Evolutionary conservation across 2,329 filamentous ascomycete species (phyloP).

Genomic region (Colletotrichum sojae): DNA sequence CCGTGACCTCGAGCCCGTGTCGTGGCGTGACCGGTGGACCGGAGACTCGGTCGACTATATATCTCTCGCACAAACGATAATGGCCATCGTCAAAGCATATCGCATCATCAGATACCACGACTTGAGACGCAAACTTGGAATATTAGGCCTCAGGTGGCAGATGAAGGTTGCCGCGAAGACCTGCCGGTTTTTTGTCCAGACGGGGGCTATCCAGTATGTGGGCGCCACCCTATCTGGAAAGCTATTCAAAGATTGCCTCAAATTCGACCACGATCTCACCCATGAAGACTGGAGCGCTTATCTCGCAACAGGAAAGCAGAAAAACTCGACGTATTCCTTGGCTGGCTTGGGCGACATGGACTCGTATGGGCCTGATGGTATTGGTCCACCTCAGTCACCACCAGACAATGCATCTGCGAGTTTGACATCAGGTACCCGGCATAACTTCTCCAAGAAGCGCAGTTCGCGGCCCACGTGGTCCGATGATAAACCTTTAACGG

Average conservation of each 20-base stretch:
- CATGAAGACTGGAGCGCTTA: slow-evolving; percentile 70
- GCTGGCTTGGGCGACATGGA: slow-evolving; percentile 5
- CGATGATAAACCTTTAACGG: slow-evolving; percentile 51
- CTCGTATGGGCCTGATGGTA: slow-evolving; percentile 4
- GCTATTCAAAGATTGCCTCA: slow-evolving; percentile 74
- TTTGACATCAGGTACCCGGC: neutral
- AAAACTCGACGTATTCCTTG: neutral
- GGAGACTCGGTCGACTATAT: slow-evolving; percentile 71
- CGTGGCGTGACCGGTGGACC: slow-evolving; percentile 70
- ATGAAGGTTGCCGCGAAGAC: slow-evolving; percentile 73
- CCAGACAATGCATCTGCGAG: neutral
- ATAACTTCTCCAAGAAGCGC: slow-evolving; percentile 7
- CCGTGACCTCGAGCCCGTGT: slow-evolving; percentile 65
- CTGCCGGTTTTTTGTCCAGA: slow-evolving; percentile 69
- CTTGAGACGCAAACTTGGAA: slow-evolving; percentile 70
- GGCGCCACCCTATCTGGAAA: slow-evolving; percentile 68
- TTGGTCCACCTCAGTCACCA: neutral
- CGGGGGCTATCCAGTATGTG: slow-evolving; percentile 70
- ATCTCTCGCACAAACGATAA: slow-evolving; percentile 69
- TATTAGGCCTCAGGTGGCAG: slow-evolving; percentile 68
- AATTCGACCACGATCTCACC: slow-evolving; percentile 69
- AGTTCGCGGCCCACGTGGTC: slow-evolving; percentile 44
- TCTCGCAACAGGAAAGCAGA: slow-evolving; percentile 62
- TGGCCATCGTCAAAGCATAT: slow-evolving; percentile 71
- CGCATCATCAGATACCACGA: slow-evolving; percentile 71